Evolutionary conservation across 805 yeast species (phyloP).

Genomic region (Kazachstania viticola): DNA sequence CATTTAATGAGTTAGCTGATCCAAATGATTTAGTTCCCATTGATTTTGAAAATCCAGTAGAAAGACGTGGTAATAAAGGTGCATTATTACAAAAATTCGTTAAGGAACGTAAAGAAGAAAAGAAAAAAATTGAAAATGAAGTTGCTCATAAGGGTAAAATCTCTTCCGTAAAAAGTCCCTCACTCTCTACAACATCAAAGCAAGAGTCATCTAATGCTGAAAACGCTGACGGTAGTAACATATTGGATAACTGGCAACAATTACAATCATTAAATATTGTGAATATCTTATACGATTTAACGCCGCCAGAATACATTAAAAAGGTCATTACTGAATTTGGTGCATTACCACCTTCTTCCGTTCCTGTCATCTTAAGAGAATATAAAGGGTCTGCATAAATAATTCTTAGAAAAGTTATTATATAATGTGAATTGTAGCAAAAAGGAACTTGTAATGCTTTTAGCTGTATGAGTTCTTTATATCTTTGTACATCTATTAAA

Average conservation of each 20-base stretch:
- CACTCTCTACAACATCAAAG: slow-evolving; percentile 7
- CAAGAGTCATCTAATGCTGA: slow-evolving; percentile 12
- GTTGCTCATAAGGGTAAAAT: slow-evolving; percentile 20
- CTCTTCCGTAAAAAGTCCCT: slow-evolving; percentile 10
- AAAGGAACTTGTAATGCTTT: no score
- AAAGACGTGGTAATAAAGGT: slow-evolving; percentile 38
- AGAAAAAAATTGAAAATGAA: slow-evolving; percentile 18
- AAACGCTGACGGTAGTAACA: slow-evolving; percentile 24
- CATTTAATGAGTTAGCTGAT: slow-evolving; percentile 83
- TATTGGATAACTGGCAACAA: slow-evolving; percentile 52
- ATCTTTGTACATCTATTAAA: no score
- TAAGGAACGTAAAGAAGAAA: slow-evolving; percentile 29
- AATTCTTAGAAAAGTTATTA: no score
- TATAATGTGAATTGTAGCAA: no score
- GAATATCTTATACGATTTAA: slow-evolving; percentile 83
- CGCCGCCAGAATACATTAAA: slow-evolving; percentile 88
- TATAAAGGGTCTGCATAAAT: slow-evolving; percentile 43
- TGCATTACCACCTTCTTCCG: slow-evolving; percentile 94
- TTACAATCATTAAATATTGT: slow-evolving; percentile 57
- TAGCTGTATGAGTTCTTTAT: no score
- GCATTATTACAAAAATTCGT: slow-evolving; percentile 49
- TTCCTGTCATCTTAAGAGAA: slow-evolving; percentile 91
- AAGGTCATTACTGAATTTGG: slow-evolving; percentile 95
- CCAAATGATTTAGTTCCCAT: slow-evolving; percentile 54
- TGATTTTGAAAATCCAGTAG: slow-evolving; percentile 39